A percentile compares a stretch with the other conserved stretches of the same genome.
Conservation (phyloP, 257 asterid genomes). For the Solanum lycopersicoides region DNA sequence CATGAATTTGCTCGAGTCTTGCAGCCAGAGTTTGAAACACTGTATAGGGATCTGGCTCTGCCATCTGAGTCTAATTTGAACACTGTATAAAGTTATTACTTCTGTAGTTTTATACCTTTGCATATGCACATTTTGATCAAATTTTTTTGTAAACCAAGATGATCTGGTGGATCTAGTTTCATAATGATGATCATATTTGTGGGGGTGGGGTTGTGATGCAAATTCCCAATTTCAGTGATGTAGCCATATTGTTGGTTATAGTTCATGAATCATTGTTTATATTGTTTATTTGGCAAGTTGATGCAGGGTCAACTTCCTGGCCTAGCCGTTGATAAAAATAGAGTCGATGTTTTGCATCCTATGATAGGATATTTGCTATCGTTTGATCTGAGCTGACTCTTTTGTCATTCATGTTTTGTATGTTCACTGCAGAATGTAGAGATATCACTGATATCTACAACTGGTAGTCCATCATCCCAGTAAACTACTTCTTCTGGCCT, state of each 20-base stretch:
- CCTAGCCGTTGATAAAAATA: neutral
- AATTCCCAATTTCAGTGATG: neutral
- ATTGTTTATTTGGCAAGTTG: neutral
- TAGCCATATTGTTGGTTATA: neutral
- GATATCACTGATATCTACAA: slow-evolving; percentile 79
- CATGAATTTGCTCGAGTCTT: too few relatives aligned
- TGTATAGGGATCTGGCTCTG: too few relatives aligned
- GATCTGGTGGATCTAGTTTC: neutral
- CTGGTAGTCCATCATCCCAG: slow-evolving; percentile 41
- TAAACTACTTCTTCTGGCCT: neutral
- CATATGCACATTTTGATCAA: too few relatives aligned
- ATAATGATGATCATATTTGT: neutral
- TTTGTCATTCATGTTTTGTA: neutral
- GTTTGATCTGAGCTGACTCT: neutral
- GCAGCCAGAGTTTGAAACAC: too few relatives aligned
- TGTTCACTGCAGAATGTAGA: slow-evolving; percentile 65
- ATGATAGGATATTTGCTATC: neutral
- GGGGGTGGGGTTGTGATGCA: neutral
- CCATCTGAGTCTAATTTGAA: too few relatives aligned
- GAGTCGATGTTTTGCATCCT: neutral
- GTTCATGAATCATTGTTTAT: neutral
- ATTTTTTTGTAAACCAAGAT: too few relatives aligned
- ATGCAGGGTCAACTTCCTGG: neutral
- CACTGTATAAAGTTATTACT: too few relatives aligned
- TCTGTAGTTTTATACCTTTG: too few relatives aligned